phyloP scores from a whole-genome alignment of 2,329 filamentous ascomycete species.

The Pseudofabraea citricarpa region DNA sequence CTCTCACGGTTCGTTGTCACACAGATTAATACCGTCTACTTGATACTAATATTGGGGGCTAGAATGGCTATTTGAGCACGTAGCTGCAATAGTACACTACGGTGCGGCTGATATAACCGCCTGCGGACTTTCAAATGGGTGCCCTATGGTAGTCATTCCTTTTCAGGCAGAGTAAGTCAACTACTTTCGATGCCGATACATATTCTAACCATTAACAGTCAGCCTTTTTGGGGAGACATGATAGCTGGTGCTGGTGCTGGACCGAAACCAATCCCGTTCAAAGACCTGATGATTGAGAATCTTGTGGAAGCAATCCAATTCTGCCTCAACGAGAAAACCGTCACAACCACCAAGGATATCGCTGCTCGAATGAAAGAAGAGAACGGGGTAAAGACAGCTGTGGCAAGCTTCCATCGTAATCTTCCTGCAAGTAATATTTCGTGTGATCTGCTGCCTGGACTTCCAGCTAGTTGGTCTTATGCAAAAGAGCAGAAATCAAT shows the following conservation, averaged over 20 bases:
- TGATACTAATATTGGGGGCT: constrained; percentile 66
- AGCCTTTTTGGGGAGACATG: constrained; percentile 76
- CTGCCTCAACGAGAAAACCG: constrained; percentile 57
- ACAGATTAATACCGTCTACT: no score
- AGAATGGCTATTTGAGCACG: constrained; percentile 78
- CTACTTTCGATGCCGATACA: no score
- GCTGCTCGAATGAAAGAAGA: constrained; percentile 61
- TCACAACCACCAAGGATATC: constrained; percentile 38
- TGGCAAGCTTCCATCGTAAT: constrained; percentile 56
- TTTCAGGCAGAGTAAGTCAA: constrained; percentile 44
- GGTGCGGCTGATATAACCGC: constrained; percentile 82
- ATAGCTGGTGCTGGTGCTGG: constrained; percentile 66
- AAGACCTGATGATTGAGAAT: constrained; percentile 58
- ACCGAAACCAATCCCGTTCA: constrained; percentile 61
- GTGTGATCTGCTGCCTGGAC: constrained; percentile 61
- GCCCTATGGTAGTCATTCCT: constrained; percentile 73
- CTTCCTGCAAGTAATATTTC: constrained; percentile 58
- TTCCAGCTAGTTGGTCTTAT: constrained; percentile 71
- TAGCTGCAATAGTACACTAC: constrained; percentile 77
- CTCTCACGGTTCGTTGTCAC: no score
- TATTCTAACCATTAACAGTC: no score
- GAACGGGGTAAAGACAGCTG: constrained; percentile 42
- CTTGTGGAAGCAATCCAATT: constrained; percentile 57
- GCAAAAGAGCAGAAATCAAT: no score
- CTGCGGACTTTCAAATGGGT: constrained; percentile 69